These are phyloP conservation scores for Blastocystis sp. DNA, from an alignment of 352 stramenopile species.

Conservation along the genomic window DNA sequence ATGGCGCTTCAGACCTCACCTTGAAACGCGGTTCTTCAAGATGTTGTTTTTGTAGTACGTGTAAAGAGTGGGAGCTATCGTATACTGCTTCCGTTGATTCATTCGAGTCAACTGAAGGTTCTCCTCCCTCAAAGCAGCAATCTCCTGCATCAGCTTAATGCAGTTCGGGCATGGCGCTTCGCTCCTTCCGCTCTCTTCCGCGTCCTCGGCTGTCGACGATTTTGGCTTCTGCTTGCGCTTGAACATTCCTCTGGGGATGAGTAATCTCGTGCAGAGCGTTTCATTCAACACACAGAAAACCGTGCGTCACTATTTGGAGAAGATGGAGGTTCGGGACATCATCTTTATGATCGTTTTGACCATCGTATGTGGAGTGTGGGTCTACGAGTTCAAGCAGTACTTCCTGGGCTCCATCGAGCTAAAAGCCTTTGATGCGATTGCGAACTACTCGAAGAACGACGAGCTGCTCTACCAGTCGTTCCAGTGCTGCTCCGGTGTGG, in stretches of 20 bases:
- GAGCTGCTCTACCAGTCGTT: not conserved
- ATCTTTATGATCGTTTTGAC: constrained; percentile 8
- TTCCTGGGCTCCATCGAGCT: not conserved
- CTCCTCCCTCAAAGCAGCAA: constrained; percentile 45
- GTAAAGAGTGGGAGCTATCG: constrained; percentile 64
- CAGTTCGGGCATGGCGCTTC: constrained; percentile 15
- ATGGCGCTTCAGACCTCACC: not conserved
- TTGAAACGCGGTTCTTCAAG: constrained; percentile 4
- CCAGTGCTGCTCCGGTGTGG: not conserved
- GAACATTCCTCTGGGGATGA: not conserved
- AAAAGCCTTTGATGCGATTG: not conserved
- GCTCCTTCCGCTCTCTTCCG: not conserved
- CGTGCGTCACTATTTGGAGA: not conserved
- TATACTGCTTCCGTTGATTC: constrained; percentile 62
- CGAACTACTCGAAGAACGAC: not conserved
- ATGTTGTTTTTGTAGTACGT: constrained; percentile 63
- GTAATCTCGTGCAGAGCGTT: not conserved
- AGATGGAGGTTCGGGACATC: not conserved
- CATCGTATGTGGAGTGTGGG: not conserved
- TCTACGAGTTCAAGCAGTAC: constrained; percentile 19
- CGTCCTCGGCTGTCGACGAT: not conserved
- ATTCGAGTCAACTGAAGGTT: constrained; percentile 7
- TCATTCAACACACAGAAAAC: not conserved
- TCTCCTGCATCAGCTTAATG: constrained; percentile 64
- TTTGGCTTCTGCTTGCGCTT: not conserved